Evolutionary conservation across 352 stramenopile species (phyloP).

Genomic region (Globisporangium irregulare): DNA sequence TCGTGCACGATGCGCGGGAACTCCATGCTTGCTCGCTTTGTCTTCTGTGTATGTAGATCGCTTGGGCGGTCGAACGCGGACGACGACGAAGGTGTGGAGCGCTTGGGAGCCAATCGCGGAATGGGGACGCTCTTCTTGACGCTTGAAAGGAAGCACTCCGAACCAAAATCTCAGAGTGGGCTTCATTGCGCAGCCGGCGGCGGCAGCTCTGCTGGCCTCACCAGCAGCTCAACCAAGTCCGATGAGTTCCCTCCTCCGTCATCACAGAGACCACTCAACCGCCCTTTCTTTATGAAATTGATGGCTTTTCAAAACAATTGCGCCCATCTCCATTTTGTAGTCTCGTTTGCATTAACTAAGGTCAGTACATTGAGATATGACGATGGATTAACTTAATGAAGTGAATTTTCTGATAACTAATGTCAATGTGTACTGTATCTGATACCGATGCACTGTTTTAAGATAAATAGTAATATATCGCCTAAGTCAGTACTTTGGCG

Average conservation of each 20-base stretch:
- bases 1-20: constrained; percentile 46
- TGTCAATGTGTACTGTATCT: too few relatives aligned
- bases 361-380: too few relatives aligned
- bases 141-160: background rate
- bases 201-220: background rate
- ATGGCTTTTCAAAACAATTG: too few relatives aligned
- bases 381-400: too few relatives aligned
- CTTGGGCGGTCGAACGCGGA: background rate
- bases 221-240: background rate
- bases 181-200: too few relatives aligned
- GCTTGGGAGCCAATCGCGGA: background rate
- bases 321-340: too few relatives aligned
- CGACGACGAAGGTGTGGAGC: background rate
- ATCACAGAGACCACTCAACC: background rate
- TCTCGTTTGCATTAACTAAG: too few relatives aligned
- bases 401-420: too few relatives aligned
- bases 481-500: too few relatives aligned
- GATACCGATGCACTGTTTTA: too few relatives aligned
- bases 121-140: background rate
- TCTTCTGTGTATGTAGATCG: background rate
- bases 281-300: too few relatives aligned
- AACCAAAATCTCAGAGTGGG: background rate
- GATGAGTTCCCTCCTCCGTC: background rate
- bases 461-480: too few relatives aligned
- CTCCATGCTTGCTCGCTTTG: constrained; percentile 30